These are phyloP conservation scores for Raddia distichophylla DNA, from an alignment of 176 grass and related monocot species.

Conservation along the genomic window DNA sequence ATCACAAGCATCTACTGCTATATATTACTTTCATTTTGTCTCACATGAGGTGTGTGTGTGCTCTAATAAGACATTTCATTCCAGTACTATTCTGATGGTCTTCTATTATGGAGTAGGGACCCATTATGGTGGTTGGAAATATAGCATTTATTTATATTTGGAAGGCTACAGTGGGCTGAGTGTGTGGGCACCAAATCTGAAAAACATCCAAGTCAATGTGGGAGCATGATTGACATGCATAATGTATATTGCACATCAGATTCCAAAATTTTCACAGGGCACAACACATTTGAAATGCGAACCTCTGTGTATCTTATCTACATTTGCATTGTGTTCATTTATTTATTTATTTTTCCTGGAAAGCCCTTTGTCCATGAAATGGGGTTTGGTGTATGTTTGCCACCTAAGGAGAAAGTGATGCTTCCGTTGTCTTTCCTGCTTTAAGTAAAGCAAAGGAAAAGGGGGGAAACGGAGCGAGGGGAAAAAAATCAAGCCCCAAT, in stretches of 20 bases:
- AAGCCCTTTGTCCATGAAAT: background rate
- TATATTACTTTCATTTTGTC: slow-evolving; percentile 32
- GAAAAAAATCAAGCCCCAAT: slow-evolving; percentile 14
- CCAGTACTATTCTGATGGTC: slow-evolving; percentile 15
- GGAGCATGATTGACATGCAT: slow-evolving; percentile 29
- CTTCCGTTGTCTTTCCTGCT: slow-evolving; percentile 35
- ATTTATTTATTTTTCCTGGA: background rate
- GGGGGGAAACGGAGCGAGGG: background rate
- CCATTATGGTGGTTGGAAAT: slow-evolving; percentile 40
- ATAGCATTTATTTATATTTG: slow-evolving; percentile 21
- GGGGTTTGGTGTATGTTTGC: slow-evolving; percentile 43
- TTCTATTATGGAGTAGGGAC: background rate
- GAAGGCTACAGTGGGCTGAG: background rate
- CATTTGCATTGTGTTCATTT: background rate
- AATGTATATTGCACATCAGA: background rate
- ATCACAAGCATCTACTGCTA: slow-evolving; percentile 20
- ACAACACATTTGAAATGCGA: slow-evolving; percentile 4
- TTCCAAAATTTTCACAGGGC: slow-evolving; percentile 27
- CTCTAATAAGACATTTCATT: slow-evolving; percentile 23
- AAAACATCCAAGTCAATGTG: slow-evolving; percentile 36
- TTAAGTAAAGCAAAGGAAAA: slow-evolving; percentile 48
- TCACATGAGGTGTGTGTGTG: slow-evolving; percentile 16
- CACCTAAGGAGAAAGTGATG: slow-evolving; percentile 46
- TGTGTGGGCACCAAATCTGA: slow-evolving; percentile 41
- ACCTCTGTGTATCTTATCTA: background rate